Evolutionary conservation across 2,329 filamentous ascomycete genomes (phyloP).

Genomic region (Phaeosphaeria sp.): DNA sequence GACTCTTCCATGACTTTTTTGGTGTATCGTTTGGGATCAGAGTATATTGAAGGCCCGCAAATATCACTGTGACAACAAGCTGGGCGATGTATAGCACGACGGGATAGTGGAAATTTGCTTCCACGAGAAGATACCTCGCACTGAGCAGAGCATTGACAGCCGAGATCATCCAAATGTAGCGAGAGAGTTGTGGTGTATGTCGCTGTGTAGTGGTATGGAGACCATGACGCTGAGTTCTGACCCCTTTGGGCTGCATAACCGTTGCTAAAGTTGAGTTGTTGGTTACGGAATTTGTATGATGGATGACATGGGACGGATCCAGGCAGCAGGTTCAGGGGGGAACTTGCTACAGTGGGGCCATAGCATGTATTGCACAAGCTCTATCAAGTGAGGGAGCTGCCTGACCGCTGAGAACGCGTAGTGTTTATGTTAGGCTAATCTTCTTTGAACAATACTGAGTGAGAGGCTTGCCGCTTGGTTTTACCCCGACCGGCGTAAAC

Average conservation of each 20-base stretch:
- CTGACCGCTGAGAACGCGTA: too few species aligned
- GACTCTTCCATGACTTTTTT: background rate
- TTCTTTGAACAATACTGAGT: too few species aligned
- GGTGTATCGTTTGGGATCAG: background rate
- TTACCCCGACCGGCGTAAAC: background rate
- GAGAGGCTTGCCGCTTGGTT: background rate
- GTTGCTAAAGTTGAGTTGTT: background rate
- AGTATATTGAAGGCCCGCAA: conserved; percentile 1
- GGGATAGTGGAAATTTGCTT: conserved; percentile 33
- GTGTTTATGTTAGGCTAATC: too few species aligned
- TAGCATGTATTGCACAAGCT: background rate
- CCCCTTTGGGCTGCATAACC: background rate
- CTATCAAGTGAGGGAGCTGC: too few species aligned
- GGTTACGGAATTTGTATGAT: background rate
- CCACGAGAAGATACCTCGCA: conserved; percentile 28
- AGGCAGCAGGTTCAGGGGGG: background rate
- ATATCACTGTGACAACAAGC: conserved; percentile 11
- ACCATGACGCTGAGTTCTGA: background rate
- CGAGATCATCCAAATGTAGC: conserved; percentile 21
- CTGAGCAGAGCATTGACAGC: conserved; percentile 26
- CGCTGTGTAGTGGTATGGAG: background rate
- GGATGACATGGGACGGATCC: background rate
- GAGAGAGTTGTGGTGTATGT: background rate
- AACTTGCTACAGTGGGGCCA: background rate
- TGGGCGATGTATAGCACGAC: conserved; percentile 21